Evolutionary conservation across 163 green algal genomes (phyloP), one percentile per base, ranked within the genome.

Genomic region (Trebouxia gelatinosa): DNA sequence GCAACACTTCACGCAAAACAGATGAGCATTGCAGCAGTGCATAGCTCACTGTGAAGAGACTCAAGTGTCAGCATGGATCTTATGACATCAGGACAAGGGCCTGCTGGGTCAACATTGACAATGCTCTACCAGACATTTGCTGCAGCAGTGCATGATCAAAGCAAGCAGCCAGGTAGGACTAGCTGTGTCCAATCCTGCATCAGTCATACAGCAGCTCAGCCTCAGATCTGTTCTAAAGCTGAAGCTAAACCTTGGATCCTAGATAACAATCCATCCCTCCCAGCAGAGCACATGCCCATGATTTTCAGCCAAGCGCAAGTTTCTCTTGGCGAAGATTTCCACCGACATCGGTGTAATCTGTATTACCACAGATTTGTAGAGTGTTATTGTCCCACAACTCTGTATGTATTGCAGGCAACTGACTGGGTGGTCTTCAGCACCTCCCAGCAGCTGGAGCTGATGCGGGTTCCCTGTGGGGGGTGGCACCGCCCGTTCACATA

Each of bases 401-500:
- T 50, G 62, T 31, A 31, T 71, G 54, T 26, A 13, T 31, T 65
- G 57, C 78, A 82, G 78, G 59, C 68, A 16, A 43, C 64, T 32
- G 68, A 82, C 38, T 82, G 54, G 54, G 70, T 82, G 23, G 54
- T 82, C 6, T 65, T 34, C 39, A 82, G 70, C 57, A 64, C 58
- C 28, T 66, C 6, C 11, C 57, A 78, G 31, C 68, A 67, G 39
- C 38, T 48, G 40, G 78, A 82, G 78, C 57, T 82, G 38, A 64
- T 74, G 57, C 57, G 78, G 2, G 29, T 82, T 21, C 31, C 34
- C 39, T 82, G 78, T 39, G 68, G 78, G 57, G 68, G 78, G 37
- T 78, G 68, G 68, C 68, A 35, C 28, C 58, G 78, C 28, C 78
- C 70, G 16, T 74, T 74, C 40, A n/a, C 67, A 43, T 81, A 61